Percentiles rank a stretch among this genome's conserved stretches.
Evolutionary conservation across 139 green algal genomes (phyloP).

Genomic region (Coelastrella sp.): DNA sequence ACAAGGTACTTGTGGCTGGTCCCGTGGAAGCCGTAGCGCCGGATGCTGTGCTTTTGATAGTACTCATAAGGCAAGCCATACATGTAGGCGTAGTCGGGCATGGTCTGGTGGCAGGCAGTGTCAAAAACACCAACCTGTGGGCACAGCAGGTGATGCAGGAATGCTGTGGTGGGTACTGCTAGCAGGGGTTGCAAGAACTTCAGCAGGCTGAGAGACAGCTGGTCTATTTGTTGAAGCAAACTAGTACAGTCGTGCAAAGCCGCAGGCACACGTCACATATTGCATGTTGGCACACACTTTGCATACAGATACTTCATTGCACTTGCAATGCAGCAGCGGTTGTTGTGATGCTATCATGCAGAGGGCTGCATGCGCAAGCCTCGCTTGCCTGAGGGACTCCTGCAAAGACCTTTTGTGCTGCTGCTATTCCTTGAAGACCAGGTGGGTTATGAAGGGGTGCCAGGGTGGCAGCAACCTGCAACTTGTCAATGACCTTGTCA

Average conservation of each 20-base stretch:
- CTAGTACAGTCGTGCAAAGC: no score
- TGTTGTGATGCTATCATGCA: neutral
- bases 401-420: constrained; percentile 69
- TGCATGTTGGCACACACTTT: no score
- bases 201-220: no score
- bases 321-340: no score
- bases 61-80: constrained; percentile 89
- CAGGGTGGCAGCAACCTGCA: constrained; percentile 71
- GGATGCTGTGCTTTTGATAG: constrained; percentile 68
- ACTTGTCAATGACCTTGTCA: constrained; percentile 61
- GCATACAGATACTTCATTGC: no score
- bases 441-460: constrained; percentile 93
- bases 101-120: constrained; percentile 93
- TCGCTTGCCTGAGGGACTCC: constrained; percentile 68
- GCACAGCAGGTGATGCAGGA: neutral
- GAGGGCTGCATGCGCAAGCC: neutral
- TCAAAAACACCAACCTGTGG: constrained; percentile 94
- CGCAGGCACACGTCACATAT: no score
- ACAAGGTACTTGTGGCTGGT: constrained; percentile 86
- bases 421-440: constrained; percentile 77
- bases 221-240: no score
- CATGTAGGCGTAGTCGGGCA: constrained; percentile 83
- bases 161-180: neutral
- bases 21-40: constrained; percentile 69
- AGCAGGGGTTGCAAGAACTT: no score